phyloP scores from a whole-genome alignment of 164 flowering plant species.

The Sedum album region DNA sequence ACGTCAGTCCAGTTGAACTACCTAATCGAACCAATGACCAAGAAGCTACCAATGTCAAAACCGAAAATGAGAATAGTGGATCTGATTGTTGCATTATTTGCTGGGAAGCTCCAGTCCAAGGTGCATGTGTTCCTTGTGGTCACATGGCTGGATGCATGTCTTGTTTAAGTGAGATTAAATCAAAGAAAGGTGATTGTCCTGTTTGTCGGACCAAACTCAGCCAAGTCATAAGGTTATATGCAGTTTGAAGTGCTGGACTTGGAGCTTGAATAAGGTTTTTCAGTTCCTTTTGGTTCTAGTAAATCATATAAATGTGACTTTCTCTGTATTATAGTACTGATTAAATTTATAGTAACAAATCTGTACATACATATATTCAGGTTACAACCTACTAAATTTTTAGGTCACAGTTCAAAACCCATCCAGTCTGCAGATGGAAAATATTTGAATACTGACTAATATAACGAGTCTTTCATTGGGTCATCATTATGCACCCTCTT shows the following conservation, averaged over 20 bases:
- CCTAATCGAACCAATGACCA: conserved; percentile 2
- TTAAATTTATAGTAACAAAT: no score
- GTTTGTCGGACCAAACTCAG: conserved; percentile 13
- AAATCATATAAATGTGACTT: no score
- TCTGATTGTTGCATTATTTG: conserved; percentile 14
- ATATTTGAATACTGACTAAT: conserved; percentile 19
- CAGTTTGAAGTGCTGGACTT: conserved; percentile 9
- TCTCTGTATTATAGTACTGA: no score
- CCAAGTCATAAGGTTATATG: conserved; percentile 12
- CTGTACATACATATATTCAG: no score
- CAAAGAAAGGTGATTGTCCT: conserved; percentile 14
- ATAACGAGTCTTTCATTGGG: conserved; percentile 77
- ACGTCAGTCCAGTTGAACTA: conserved; percentile 10
- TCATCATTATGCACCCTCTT: conserved; percentile 63
- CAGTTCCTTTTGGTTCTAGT: no score
- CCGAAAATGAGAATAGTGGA: neutral
- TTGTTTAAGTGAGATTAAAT: conserved; percentile 14
- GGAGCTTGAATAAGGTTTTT: no score
- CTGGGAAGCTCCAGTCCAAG: conserved; percentile 16
- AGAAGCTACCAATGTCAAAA: neutral
- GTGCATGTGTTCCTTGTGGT: conserved; percentile 19
- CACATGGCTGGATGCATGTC: conserved; percentile 17
- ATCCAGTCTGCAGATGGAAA: no score
- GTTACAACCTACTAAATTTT: no score
- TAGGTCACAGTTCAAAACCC: no score